These are phyloP conservation scores for Chalciporus sp. DNA, from an alignment of 1,284 basidiomycete genomes.

Conservation along the genomic window DNA sequence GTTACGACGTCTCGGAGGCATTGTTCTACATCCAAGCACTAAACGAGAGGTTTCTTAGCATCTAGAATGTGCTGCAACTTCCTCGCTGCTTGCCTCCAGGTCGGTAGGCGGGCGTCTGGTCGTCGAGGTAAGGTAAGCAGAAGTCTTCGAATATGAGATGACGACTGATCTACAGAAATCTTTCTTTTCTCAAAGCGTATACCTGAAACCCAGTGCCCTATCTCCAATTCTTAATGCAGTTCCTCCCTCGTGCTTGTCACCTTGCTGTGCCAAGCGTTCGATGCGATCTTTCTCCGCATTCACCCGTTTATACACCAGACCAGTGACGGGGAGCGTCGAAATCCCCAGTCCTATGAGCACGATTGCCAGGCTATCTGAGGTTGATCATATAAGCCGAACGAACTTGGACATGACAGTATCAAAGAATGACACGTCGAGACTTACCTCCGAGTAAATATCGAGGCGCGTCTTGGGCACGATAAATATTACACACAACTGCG, in stretches of 20 bases:
- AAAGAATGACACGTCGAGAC: conserved; percentile 34
- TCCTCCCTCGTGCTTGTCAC: conserved; percentile 25
- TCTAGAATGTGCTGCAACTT: too few species aligned
- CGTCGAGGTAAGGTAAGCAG: too few species aligned
- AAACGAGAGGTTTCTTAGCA: too few species aligned
- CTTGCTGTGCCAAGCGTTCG: conserved; percentile 34
- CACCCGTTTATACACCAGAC: conserved; percentile 55
- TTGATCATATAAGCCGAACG: background rate
- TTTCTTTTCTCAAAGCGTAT: conserved; percentile 54
- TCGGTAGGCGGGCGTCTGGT: too few species aligned
- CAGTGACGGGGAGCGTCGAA: conserved; percentile 49
- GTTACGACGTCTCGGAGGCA: too few species aligned
- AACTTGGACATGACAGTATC: too few species aligned
- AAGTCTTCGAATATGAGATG: too few species aligned
- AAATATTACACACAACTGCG: conserved; percentile 53
- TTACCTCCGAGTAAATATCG: conserved; percentile 59
- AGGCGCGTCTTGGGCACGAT: conserved; percentile 58
- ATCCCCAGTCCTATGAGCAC: conserved; percentile 70
- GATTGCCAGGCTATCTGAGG: conserved; percentile 59
- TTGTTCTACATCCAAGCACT: too few species aligned
- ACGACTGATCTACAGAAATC: too few species aligned
- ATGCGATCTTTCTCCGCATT: conserved; percentile 50
- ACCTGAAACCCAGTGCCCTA: conserved; percentile 64
- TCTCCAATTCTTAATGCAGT: conserved; percentile 53
- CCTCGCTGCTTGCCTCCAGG: too few species aligned